Conservation (phyloP, 805 yeast species). For the Clavispora fructus region DNA sequence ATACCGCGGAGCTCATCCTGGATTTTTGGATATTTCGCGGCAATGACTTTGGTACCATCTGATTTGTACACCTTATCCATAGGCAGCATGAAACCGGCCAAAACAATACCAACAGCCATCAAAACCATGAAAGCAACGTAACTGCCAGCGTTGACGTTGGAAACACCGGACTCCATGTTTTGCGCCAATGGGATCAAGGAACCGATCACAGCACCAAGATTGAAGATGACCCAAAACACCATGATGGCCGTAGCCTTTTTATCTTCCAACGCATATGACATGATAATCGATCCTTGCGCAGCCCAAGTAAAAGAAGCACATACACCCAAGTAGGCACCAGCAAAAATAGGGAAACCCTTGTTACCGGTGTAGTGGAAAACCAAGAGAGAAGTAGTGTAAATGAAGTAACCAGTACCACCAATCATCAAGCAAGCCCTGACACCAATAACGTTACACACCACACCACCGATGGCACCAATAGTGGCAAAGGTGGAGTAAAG, state of each 20-base stretch:
- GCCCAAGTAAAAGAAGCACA: constrained; percentile 56
- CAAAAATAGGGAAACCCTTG: constrained; percentile 48
- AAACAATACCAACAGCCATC: constrained; percentile 41
- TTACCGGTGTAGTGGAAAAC: constrained; percentile 43
- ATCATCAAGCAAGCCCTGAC: constrained; percentile 38
- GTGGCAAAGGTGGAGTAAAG: constrained; percentile 51
- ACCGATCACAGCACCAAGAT: constrained; percentile 59
- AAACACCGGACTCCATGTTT: constrained; percentile 36
- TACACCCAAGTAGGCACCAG: constrained; percentile 54
- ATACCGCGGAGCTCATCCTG: constrained; percentile 41
- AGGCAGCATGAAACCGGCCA: constrained; percentile 47
- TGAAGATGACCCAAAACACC: constrained; percentile 57
- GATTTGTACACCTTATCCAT: constrained; percentile 43
- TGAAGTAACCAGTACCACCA: constrained; percentile 53
- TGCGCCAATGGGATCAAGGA: constrained; percentile 52
- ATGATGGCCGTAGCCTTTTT: constrained; percentile 50
- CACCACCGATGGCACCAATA: constrained; percentile 55
- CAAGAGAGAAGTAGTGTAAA: constrained; percentile 49
- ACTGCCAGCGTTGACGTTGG: constrained; percentile 41
- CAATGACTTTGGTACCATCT: constrained; percentile 46
- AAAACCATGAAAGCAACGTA: constrained; percentile 50
- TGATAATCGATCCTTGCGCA: constrained; percentile 52
- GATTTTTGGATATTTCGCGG: constrained; percentile 42
- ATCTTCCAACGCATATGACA: constrained; percentile 52
- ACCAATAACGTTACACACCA: constrained; percentile 48